These are phyloP conservation scores for Lunasporangiospora selenospora DNA, from an alignment of 192 early-diverging fungal genomes.

Conservation along the genomic window DNA sequence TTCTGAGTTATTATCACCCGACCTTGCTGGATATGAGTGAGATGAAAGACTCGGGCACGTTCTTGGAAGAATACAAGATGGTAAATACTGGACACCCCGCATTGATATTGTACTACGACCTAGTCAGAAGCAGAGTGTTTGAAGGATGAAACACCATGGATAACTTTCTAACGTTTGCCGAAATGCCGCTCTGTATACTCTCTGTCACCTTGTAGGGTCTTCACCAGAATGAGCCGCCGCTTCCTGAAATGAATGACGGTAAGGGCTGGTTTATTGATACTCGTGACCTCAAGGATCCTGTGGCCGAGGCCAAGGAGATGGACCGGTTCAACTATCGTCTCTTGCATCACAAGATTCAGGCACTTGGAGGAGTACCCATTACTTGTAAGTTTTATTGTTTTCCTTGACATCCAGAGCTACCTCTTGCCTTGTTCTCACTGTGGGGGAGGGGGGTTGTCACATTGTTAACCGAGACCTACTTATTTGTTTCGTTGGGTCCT, in stretches of 20 bases:
- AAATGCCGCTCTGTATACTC: too few species aligned
- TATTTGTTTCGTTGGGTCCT: too few species aligned
- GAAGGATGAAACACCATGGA: too few species aligned
- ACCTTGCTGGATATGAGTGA: conserved; percentile 33
- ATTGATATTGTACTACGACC: too few species aligned
- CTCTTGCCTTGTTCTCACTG: too few species aligned
- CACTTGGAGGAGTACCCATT: conserved; percentile 48
- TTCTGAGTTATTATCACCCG: conserved; percentile 50
- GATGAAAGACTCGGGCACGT: conserved; percentile 48
- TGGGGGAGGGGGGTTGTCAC: too few species aligned
- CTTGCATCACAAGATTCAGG: conserved; percentile 43
- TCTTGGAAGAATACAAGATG: conserved; percentile 36
- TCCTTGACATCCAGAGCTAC: too few species aligned
- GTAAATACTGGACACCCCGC: conserved; percentile 8
- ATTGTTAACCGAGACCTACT: too few species aligned
- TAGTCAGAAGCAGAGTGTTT: too few species aligned
- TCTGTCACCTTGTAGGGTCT: conserved; percentile 25
- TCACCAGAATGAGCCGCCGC: conserved; percentile 23
- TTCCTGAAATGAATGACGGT: conserved; percentile 12
- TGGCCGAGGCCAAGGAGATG: conserved; percentile 42
- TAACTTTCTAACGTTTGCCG: too few species aligned
- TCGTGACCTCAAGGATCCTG: conserved; percentile 33
- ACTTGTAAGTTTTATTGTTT: conserved; percentile 21
- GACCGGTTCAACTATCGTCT: conserved; percentile 48
- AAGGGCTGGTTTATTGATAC: conserved; percentile 46